Percentiles rank a stretch among this genome's conserved stretches.
Conservation (phyloP, 2,329 filamentous ascomycete genomes). For the Microcyclosporella mali region DNA sequence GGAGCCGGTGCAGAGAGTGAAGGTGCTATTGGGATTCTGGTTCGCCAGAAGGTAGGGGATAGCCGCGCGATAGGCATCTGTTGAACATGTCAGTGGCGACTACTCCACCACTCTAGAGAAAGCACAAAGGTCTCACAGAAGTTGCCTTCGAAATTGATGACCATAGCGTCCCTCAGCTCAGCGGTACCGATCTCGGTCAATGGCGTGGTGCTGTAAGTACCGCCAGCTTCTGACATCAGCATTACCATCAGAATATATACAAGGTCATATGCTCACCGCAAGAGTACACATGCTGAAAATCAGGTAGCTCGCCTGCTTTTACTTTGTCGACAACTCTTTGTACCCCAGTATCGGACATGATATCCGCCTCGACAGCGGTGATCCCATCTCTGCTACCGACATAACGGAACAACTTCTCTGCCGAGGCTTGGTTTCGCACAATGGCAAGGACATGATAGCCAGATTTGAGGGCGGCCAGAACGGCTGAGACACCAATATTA, state of each 20-base stretch:
- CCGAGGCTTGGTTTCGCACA: conserved; percentile 33
- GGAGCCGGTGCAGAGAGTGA: conserved; percentile 32
- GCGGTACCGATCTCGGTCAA: conserved; percentile 21
- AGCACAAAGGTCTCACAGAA: conserved; percentile 24
- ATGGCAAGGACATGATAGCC: conserved; percentile 34
- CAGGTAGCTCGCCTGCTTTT: conserved; percentile 30
- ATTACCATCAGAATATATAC: background rate
- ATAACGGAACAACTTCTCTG: conserved; percentile 31
- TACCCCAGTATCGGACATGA: conserved; percentile 29
- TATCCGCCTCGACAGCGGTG: conserved; percentile 31
- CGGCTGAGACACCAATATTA: conserved; percentile 35
- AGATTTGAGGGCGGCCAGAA: conserved; percentile 28
- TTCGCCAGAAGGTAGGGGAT: conserved; percentile 32
- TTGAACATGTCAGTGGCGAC: background rate
- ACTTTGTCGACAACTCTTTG: conserved; percentile 34
- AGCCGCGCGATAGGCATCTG: conserved; percentile 20
- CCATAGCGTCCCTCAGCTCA: conserved; percentile 21
- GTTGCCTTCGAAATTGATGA: conserved; percentile 27
- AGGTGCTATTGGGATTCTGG: conserved; percentile 24
- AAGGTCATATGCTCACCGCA: conserved; percentile 19
- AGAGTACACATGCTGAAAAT: conserved; percentile 37
- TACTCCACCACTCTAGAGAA: too few relatives aligned
- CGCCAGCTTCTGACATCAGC: conserved; percentile 22
- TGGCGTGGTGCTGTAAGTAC: conserved; percentile 19
- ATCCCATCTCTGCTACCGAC: conserved; percentile 28